Evolutionary conservation across 139 green algal species (phyloP).

Genomic region (Raphidocelis subcapitata): DNA sequence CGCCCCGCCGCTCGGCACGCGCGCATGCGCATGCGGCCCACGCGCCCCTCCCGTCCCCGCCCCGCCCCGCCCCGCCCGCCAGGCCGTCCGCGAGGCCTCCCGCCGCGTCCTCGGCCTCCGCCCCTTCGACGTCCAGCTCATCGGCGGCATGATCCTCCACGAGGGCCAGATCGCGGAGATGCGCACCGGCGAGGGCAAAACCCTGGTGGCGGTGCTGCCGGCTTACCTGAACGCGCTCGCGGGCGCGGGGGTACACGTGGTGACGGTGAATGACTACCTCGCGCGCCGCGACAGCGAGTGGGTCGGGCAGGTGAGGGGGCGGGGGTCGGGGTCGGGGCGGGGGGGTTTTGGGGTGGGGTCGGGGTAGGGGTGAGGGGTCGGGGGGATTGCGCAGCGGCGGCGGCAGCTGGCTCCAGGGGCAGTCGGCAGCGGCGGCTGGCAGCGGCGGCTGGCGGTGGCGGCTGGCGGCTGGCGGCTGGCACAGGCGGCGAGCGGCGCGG

Average conservation of each 20-base stretch:
- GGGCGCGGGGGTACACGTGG: constrained; percentile 89
- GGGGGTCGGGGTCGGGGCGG: neutral
- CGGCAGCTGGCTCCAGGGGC: too few relatives aligned
- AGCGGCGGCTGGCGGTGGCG: too few relatives aligned
- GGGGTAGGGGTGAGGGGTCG: too few relatives aligned
- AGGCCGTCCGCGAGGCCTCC: constrained; percentile 92
- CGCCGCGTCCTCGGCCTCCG: constrained; percentile 91
- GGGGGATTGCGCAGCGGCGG: too few relatives aligned
- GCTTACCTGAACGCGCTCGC: constrained; percentile 94
- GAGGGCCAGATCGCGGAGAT: constrained; percentile 95
- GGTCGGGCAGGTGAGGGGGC: constrained; percentile 85
- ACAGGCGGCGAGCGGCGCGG: too few relatives aligned
- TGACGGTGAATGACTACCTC: constrained; percentile 99
- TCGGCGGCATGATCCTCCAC: constrained; percentile 94
- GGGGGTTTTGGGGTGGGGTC: too few relatives aligned
- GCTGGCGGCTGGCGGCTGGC: too few relatives aligned
- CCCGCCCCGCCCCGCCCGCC: too few relatives aligned
- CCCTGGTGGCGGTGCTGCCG: constrained; percentile 95
- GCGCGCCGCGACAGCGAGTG: constrained; percentile 93
- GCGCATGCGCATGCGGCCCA: too few relatives aligned
- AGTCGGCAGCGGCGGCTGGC: too few relatives aligned
- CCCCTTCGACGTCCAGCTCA: constrained; percentile 98
- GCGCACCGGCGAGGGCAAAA: constrained; percentile 90
- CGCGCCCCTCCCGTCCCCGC: neutral
- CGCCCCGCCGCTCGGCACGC: too few relatives aligned